Conservation (phyloP, 768 basidiomycete genomes). For the Leucocoprinus leucothites region DNA sequence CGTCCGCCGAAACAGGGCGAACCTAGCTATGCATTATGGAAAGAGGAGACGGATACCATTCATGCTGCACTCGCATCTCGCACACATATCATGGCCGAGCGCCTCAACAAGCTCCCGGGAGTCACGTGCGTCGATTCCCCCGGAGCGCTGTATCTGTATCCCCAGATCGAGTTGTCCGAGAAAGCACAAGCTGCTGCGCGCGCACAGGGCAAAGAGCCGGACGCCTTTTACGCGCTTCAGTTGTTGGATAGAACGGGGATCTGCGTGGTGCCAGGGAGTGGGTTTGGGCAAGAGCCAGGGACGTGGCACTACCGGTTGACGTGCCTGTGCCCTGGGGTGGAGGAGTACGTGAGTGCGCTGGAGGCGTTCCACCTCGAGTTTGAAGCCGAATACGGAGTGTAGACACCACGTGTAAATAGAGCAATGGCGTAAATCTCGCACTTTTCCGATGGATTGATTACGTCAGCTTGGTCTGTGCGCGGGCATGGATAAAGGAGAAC, state of each 20-base stretch:
- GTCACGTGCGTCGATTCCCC: constrained; percentile 85
- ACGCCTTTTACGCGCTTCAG: constrained; percentile 83
- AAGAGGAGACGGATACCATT: constrained; percentile 78
- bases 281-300: constrained; percentile 91
- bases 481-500: constrained; percentile 26
- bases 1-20: constrained; percentile 79
- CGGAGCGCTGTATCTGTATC: constrained; percentile 94
- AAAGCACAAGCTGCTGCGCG: constrained; percentile 74
- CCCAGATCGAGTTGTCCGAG: constrained; percentile 69
- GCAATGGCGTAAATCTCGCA: constrained; percentile 36
- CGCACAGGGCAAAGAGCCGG: constrained; percentile 73
- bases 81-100: constrained; percentile 66
- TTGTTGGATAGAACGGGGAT: constrained; percentile 89
- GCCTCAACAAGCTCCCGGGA: constrained; percentile 84
- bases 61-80: constrained; percentile 72
- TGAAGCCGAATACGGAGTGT: constrained; percentile 30
- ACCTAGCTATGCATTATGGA: constrained; percentile 75
- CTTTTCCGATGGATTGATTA: constrained; percentile 14
- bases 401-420: not conserved
- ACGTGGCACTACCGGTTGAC: constrained; percentile 92
- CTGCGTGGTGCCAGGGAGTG: constrained; percentile 90
- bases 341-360: constrained; percentile 85
- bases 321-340: constrained; percentile 91
- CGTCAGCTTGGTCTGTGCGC: constrained; percentile 39
- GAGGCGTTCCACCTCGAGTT: constrained; percentile 45